Percentiles rank a stretch among this genome's conserved stretches.
phyloP scores from a whole-genome alignment of 1,284 basidiomycete genomes.

The Leccinum insolens region DNA sequence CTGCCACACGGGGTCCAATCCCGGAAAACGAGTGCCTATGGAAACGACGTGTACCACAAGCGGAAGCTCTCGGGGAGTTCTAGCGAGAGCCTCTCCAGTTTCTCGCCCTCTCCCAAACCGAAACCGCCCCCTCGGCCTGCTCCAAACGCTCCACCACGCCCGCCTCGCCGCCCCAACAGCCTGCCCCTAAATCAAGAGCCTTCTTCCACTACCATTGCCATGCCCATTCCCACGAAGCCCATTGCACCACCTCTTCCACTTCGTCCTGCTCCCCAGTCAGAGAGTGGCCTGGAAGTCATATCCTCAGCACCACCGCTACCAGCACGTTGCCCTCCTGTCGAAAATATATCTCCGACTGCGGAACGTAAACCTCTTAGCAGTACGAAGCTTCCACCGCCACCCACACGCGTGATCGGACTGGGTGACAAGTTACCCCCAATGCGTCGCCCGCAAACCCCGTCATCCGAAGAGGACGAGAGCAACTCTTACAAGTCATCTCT shows the following conservation, averaged over 20 bases:
- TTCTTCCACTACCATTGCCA: background rate
- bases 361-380: constrained; percentile 53
- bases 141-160: constrained; percentile 21
- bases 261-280: constrained; percentile 21
- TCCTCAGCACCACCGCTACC: constrained; percentile 31
- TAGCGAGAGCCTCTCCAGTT: constrained; percentile 20
- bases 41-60: constrained; percentile 9
- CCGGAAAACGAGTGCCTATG: constrained; percentile 1
- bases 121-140: constrained; percentile 26
- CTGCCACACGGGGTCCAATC: constrained; percentile 9
- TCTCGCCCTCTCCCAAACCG: constrained; percentile 19
- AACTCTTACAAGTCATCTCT: too few species aligned
- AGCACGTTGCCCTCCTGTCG: constrained; percentile 17
- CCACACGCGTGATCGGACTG: constrained; percentile 67
- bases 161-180: constrained; percentile 20
- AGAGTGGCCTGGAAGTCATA: constrained; percentile 8
- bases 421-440: constrained; percentile 70
- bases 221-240: constrained; percentile 14
- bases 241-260: constrained; percentile 31
- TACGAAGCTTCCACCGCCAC: constrained; percentile 63
- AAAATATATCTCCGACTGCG: constrained; percentile 18
- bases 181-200: background rate
- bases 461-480: constrained; percentile 52
- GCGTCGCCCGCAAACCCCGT: constrained; percentile 47
- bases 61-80: constrained; percentile 25